phyloP scores from a whole-genome alignment of 805 yeast genomes.

The Metschnikowia santaceciliae region DNA sequence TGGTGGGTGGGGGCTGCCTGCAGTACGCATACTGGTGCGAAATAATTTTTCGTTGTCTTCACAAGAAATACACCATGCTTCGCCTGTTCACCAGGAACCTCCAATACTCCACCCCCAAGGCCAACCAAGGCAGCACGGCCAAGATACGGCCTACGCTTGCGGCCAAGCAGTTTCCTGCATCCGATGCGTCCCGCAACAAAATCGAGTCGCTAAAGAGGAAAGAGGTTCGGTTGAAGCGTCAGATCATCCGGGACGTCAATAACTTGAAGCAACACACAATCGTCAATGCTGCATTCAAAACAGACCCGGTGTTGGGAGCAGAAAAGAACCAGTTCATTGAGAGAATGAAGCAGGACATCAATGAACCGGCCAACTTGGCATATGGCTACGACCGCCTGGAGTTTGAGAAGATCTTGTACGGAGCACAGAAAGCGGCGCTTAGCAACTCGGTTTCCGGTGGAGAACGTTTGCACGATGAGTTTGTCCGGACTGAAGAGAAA shows the following conservation, averaged over 20 bases:
- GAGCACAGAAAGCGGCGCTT: conserved; percentile 65
- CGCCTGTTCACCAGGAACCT: conserved; percentile 9
- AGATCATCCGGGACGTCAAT: conserved; percentile 34
- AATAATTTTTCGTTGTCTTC: not conserved
- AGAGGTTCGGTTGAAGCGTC: conserved; percentile 39
- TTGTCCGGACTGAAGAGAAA: conserved; percentile 38
- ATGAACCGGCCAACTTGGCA: conserved; percentile 62
- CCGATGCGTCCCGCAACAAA: conserved; percentile 29
- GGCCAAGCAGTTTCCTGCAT: conserved; percentile 35
- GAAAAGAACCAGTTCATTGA: conserved; percentile 60
- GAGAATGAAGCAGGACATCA: conserved; percentile 62
- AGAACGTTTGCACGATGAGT: conserved; percentile 25
- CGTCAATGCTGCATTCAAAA: conserved; percentile 29
- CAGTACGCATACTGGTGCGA: not conserved
- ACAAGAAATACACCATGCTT: conserved; percentile 7
- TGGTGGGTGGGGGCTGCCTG: not conserved
- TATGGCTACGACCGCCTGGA: conserved; percentile 57
- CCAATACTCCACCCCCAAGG: conserved; percentile 5
- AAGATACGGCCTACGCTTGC: conserved; percentile 22
- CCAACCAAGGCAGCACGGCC: conserved; percentile 8
- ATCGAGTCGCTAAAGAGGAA: conserved; percentile 33
- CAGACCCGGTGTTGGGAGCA: conserved; percentile 86
- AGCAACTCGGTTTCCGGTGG: conserved; percentile 31
- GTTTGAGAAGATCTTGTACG: conserved; percentile 70
- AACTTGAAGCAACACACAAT: conserved; percentile 38